Percentiles rank a stretch among this genome's conserved stretches.
Evolutionary conservation across 306 rosid species (phyloP).

Genomic region (Vicia villosa): DNA sequence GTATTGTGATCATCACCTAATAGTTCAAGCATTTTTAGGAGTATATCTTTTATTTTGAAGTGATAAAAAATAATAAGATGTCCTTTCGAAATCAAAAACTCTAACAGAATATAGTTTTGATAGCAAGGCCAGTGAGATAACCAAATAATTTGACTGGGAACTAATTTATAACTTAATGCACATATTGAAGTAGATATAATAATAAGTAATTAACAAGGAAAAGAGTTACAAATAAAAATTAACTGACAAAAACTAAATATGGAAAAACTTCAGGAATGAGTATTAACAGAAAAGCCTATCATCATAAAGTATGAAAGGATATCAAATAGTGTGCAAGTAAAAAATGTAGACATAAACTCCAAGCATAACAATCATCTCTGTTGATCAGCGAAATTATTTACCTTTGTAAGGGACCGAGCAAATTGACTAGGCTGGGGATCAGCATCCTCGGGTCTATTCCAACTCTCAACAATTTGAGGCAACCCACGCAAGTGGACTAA

Average conservation of each 20-base stretch:
- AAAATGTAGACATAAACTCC: background rate
- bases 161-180: background rate
- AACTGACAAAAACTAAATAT: background rate
- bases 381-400: constrained; percentile 29
- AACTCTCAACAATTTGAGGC: constrained; percentile 94
- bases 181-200: background rate
- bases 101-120: background rate
- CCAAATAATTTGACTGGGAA: background rate
- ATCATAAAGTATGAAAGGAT: background rate
- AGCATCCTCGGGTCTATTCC: constrained; percentile 92
- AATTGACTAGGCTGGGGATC: constrained; percentile 96
- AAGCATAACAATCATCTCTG: constrained; percentile 13
- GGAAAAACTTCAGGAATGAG: background rate
- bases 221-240: background rate
- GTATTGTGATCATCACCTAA: background rate
- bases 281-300: background rate
- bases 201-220: background rate
- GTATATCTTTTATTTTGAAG: background rate
- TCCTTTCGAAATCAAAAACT: constrained; percentile 4
- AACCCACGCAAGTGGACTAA: constrained; percentile 85
- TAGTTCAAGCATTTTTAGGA: background rate
- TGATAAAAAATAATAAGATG: background rate
- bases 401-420: constrained; percentile 98
- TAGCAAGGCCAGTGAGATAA: background rate
- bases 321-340: background rate